Base-by-base conservation (phyloP, 2,329 filamentous ascomycete genomes). In the Ceratocystis destructans region DNA sequence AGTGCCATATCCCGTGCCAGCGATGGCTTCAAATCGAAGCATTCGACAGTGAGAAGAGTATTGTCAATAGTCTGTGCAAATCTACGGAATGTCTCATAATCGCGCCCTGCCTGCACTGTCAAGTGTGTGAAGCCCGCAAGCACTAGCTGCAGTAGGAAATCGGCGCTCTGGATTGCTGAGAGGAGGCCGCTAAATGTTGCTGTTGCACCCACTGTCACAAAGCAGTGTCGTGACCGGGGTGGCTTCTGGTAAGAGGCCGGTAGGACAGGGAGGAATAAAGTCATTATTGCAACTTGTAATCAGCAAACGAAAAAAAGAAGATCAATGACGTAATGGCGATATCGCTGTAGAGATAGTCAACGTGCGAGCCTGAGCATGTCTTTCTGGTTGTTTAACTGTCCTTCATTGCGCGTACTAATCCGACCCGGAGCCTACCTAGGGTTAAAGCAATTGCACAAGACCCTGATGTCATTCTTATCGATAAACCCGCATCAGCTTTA, bases 161-260 rank as follows among this genome's bases (percentile, higher is more conserved):
- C 71, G 0, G 81, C 76, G 20, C 80, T 77, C 5, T 95, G 77
- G 10, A 87, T 82, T 41, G 87, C 83, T 55, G 80, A 76, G 66
- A 96, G 82, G 1, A 99, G 82, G 5, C 80, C 75, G 64, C 82
- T 79, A 76, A 99, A 99, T 22, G 87, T 83, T 17, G 92, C 91
- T 0, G 93, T 99, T 5, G 94, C 93, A 66, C 94, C 94, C 37
- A 96, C 88, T 0, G 94, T 97, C 66, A 96, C 87, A 70, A 99
- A 89, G 73, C 89, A 94, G 64, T 78, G 73, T 20, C 66, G 66
- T 10, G 62, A 31, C 31, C 8, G 59, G 20, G 71, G 62, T 5
- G 59, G 44, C 5, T 62, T 59, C 12, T 41, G 59, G 48, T 61
- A 59, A n/a, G 50, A 20, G 12, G 53, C 12, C 28, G 68, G 61